Evolutionary conservation across 2,329 filamentous ascomycete species (phyloP).

Genomic region (Aspergillus fumigatus): DNA sequence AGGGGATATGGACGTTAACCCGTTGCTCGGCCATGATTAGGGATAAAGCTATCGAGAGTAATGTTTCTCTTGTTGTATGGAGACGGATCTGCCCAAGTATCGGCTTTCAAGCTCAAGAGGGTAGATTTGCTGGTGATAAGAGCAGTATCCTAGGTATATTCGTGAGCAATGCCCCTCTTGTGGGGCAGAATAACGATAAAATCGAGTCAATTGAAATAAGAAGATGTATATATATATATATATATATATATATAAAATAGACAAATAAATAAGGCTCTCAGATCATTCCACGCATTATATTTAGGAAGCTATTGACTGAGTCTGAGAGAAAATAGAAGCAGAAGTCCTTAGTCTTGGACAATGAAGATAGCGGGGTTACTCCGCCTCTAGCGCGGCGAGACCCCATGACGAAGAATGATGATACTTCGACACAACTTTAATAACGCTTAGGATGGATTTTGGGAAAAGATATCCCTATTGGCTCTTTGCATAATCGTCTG

Average conservation of each 20-base stretch:
- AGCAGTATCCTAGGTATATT: neutral
- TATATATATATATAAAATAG: too few species aligned
- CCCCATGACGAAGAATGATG: neutral
- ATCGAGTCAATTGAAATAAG: neutral
- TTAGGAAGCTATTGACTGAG: neutral
- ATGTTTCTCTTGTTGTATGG: neutral
- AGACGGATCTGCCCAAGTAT: conserved; percentile 1
- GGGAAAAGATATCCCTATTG: neutral
- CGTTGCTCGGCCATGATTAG: conserved; percentile 20
- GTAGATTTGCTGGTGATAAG: neutral
- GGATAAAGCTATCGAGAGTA: neutral
- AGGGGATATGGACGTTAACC: conserved; percentile 27
- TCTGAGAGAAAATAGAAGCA: neutral
- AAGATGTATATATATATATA: too few species aligned
- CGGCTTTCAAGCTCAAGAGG: neutral
- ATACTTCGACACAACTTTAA: neutral
- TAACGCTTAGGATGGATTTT: neutral
- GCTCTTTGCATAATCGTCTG: neutral
- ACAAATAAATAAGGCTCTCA: neutral
- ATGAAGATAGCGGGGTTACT: neutral
- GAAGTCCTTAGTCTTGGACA: neutral
- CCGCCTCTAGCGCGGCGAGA: neutral
- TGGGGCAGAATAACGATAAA: neutral
- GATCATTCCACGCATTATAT: neutral
- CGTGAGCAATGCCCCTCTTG: neutral